Evolutionary conservation across 2,329 filamentous ascomycete genomes (phyloP).

Genomic region (Paraphoma chrysanthemicola): DNA sequence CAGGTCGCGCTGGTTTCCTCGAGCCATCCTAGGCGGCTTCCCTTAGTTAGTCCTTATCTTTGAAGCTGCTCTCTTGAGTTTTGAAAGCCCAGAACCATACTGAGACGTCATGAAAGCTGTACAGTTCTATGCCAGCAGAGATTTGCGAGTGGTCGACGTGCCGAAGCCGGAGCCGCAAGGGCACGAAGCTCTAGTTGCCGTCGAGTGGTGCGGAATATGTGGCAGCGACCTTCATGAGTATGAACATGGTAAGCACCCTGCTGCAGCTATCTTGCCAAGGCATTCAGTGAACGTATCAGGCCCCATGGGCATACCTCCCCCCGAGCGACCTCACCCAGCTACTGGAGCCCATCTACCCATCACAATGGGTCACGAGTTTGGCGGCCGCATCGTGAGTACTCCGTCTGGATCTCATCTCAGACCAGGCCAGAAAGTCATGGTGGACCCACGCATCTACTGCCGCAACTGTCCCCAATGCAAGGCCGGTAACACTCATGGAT

Average conservation of each 20-base stretch:
- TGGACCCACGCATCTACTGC: slow-evolving; percentile 41
- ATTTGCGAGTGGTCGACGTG: slow-evolving; percentile 36
- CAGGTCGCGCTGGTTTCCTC: too few species aligned
- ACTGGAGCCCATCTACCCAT: slow-evolving; percentile 29
- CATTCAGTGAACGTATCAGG: slow-evolving; percentile 13
- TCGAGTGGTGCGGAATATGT: slow-evolving; percentile 43
- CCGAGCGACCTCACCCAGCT: slow-evolving; percentile 27
- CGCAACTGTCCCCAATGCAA: slow-evolving; percentile 26
- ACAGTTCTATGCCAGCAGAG: slow-evolving; percentile 32
- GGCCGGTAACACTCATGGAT: slow-evolving; percentile 25
- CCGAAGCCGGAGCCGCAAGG: slow-evolving; percentile 26
- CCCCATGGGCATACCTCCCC: slow-evolving; percentile 14
- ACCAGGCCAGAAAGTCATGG: slow-evolving; percentile 34
- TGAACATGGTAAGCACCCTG: slow-evolving; percentile 23
- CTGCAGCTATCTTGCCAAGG: background rate
- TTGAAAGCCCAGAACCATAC: background rate
- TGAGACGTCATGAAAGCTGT: slow-evolving; percentile 37
- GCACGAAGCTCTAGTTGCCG: slow-evolving; percentile 33
- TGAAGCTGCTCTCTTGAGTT: background rate
- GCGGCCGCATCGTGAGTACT: slow-evolving; percentile 30
- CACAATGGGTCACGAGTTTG: slow-evolving; percentile 43
- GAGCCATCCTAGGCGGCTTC: background rate
- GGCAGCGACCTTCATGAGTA: slow-evolving; percentile 41
- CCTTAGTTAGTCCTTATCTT: background rate
- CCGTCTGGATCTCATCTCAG: slow-evolving; percentile 23